These are phyloP conservation scores for Penicillium sp. DNA, from an alignment of 2,329 filamentous ascomycete species.

Conservation along the genomic window DNA sequence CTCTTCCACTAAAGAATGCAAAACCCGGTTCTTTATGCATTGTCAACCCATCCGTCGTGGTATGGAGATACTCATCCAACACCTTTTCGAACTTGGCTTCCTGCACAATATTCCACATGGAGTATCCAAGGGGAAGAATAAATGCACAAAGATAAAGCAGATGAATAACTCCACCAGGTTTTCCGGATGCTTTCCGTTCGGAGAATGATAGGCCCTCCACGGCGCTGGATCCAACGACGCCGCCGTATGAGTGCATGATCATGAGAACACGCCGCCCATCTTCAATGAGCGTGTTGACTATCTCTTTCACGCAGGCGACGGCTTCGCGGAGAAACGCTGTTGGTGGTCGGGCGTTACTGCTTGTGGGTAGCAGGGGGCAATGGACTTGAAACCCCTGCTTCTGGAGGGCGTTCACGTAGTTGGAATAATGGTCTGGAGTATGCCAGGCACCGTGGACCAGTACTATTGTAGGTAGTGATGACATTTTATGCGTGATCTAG, in stretches of 20 bases:
- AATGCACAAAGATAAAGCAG: constrained; percentile 24
- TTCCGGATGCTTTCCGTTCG: constrained; percentile 3
- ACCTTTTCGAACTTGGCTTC: constrained; percentile 7
- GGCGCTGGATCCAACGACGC: constrained; percentile 22
- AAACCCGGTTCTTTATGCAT: constrained; percentile 1
- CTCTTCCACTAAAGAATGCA: constrained; percentile 6
- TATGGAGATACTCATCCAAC: constrained; percentile 3
- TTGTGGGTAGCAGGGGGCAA: constrained; percentile 17
- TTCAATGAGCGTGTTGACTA: constrained; percentile 4
- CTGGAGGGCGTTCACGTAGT: constrained; percentile 13
- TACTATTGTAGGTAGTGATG: constrained; percentile 12
- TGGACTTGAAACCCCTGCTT: constrained; percentile 19
- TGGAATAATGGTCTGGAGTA: constrained; percentile 14
- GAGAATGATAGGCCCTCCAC: constrained; percentile 13
- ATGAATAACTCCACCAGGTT: constrained; percentile 20
- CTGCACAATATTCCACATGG: constrained; percentile 7
- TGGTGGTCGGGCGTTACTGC: constrained; percentile 10
- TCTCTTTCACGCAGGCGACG: constrained; percentile 5
- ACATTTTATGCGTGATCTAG: neutral
- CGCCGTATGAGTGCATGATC: constrained; percentile 30
- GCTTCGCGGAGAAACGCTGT: constrained; percentile 11
- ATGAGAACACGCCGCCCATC: constrained; percentile 18
- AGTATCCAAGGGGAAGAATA: constrained; percentile 10
- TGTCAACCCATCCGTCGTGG: neutral
- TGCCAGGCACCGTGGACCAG: constrained; percentile 26